These are phyloP conservation scores for Boletellus deceptivus DNA, from an alignment of 1,284 basidiomycete species.

Conservation along the genomic window DNA sequence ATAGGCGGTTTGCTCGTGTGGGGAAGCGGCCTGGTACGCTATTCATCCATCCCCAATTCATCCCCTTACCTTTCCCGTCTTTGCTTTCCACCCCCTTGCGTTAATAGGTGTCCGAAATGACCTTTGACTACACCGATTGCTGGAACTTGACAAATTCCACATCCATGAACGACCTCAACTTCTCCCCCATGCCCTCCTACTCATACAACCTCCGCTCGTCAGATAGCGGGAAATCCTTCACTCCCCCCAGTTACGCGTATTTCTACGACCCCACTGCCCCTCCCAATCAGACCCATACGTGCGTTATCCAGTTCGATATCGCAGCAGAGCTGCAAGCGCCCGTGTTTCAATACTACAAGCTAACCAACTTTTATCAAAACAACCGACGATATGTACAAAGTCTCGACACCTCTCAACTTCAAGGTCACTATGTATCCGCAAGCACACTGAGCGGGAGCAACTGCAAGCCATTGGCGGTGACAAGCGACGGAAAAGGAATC, in stretches of 20 bases:
- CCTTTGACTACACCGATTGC: slow-evolving; percentile 94
- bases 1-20: slow-evolving; percentile 93
- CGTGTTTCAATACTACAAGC: slow-evolving; percentile 96
- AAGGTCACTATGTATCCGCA: slow-evolving; percentile 63
- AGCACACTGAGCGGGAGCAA: slow-evolving; percentile 67
- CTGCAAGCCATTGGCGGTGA: slow-evolving; percentile 83
- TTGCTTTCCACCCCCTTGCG: neutral
- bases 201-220: slow-evolving; percentile 68
- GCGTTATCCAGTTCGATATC: slow-evolving; percentile 79
- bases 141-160: slow-evolving; percentile 60
- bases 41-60: slow-evolving; percentile 23
- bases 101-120: slow-evolving; percentile 83
- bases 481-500: slow-evolving; percentile 53
- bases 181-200: slow-evolving; percentile 66
- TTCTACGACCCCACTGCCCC: slow-evolving; percentile 48
- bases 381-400: slow-evolving; percentile 98
- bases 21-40: slow-evolving; percentile 70
- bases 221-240: slow-evolving; percentile 46
- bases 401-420: slow-evolving; percentile 82
- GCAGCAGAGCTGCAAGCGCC: slow-evolving; percentile 74
- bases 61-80: slow-evolving; percentile 5
- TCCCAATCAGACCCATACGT: slow-evolving; percentile 54
- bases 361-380: slow-evolving; percentile 97
- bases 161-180: slow-evolving; percentile 37
- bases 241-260: slow-evolving; percentile 69